Conservation (phyloP, 2,329 filamentous ascomycete genomes). For the Beauveria sp. region DNA sequence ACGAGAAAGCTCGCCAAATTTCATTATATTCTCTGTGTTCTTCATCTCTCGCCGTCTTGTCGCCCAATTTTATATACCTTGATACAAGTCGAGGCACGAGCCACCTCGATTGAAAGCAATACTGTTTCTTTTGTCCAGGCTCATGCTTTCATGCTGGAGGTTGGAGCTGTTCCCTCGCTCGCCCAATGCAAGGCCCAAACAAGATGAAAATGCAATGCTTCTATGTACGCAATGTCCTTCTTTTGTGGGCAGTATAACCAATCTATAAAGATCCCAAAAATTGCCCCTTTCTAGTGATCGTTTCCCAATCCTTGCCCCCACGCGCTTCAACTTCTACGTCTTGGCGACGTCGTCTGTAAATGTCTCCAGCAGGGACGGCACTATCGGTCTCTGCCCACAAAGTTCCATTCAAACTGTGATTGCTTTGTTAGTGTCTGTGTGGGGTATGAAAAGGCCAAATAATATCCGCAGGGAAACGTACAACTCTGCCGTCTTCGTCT, state of each 20-base stretch:
- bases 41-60: not conserved
- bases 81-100: not conserved
- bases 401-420: constrained; percentile 54
- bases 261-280: not conserved
- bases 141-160: not conserved
- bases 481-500: constrained; percentile 86
- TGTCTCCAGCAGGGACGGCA: constrained; percentile 16
- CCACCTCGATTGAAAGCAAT: not conserved
- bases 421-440: constrained; percentile 12
- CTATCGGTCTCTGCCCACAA: constrained; percentile 51
- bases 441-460: not conserved
- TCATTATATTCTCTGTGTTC: no score
- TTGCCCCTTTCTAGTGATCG: not conserved
- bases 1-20: not conserved
- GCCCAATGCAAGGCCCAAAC: not conserved
- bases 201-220: not conserved
- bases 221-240: not conserved
- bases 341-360: not conserved
- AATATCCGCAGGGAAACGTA: constrained; percentile 29
- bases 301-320: not conserved
- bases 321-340: no score
- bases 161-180: not conserved
- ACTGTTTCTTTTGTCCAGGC: not conserved
- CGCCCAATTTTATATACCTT: not conserved
- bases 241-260: not conserved